A percentile compares a stretch with the other conserved stretches of the same genome.
Evolutionary conservation across 1,139 yeast species (phyloP).

Genomic region (Sugiyamaella paludigena): DNA sequence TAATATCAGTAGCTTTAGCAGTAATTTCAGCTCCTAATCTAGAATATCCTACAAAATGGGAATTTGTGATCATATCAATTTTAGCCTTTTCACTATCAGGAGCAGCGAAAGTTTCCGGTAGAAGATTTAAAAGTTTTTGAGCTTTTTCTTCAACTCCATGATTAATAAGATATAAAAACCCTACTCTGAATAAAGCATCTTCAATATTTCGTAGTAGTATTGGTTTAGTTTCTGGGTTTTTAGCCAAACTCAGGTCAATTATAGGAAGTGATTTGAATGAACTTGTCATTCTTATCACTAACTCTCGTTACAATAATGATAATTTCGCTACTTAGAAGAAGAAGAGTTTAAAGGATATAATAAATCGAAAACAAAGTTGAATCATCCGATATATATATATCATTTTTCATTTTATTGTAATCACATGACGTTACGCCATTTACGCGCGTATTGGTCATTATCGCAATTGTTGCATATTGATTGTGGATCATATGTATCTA

Average conservation of each 20-base stretch:
- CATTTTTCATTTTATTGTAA: conserved; percentile 1
- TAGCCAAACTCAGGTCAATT: conserved; percentile 33
- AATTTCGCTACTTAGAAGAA: not conserved
- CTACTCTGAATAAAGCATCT: conserved; percentile 58
- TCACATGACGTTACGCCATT: too few relatives aligned
- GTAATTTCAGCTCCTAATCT: conserved; percentile 66
- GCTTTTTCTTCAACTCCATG: conserved; percentile 48
- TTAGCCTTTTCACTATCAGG: conserved; percentile 52
- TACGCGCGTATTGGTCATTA: too few relatives aligned
- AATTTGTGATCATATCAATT: conserved; percentile 60
- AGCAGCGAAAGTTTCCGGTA: conserved; percentile 51
- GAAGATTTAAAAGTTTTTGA: conserved; percentile 42
- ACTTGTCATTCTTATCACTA: conserved; percentile 13
- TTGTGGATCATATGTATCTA: too few relatives aligned
- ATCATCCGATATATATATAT: not conserved
- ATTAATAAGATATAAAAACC: conserved; percentile 55
- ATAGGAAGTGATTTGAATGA: conserved; percentile 31
- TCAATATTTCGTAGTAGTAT: conserved; percentile 48
- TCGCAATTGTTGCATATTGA: too few relatives aligned
- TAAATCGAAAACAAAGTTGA: not conserved
- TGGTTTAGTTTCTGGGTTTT: conserved; percentile 43
- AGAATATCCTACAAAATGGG: conserved; percentile 68
- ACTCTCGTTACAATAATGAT: not conserved
- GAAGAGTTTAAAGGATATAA: not conserved
- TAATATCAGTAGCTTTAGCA: conserved; percentile 56